These are phyloP conservation scores for Cenococcum geophilum DNA, from an alignment of 495 filamentous ascomycete genomes.

Conservation along the genomic window DNA sequence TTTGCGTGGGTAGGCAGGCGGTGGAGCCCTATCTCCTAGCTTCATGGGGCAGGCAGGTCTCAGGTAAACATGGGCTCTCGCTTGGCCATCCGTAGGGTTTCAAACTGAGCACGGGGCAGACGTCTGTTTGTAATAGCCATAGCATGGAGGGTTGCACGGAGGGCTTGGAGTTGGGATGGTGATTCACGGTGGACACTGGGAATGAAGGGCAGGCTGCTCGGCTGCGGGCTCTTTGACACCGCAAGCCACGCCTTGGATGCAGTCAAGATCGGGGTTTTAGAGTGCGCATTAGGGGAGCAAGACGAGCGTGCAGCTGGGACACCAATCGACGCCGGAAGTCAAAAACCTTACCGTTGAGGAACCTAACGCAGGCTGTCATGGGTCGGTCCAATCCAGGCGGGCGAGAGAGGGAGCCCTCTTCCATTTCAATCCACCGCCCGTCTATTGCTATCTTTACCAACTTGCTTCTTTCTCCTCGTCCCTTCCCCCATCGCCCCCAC, in stretches of 20 bases:
- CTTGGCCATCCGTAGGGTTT: not conserved
- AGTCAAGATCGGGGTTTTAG: not conserved
- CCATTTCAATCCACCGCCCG: not conserved
- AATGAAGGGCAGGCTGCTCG: not conserved
- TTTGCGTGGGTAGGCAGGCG: not conserved
- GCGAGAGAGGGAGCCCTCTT: not conserved
- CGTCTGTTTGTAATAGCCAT: not conserved
- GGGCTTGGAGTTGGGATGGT: not conserved
- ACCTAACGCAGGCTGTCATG: not conserved
- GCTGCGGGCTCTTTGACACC: not conserved
- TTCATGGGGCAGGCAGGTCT: constrained; percentile 1
- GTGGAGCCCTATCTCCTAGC: not conserved
- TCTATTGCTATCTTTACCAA: not conserved
- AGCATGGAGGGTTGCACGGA: not conserved
- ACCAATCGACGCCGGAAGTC: not conserved
- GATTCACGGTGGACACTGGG: not conserved
- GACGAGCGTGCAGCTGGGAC: not conserved
- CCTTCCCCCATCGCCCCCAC: constrained; percentile 3
- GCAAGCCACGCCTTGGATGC: not conserved
- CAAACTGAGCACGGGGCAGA: not conserved
- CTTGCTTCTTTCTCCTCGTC: not conserved
- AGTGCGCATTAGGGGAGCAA: not conserved
- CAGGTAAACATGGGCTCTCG: not conserved
- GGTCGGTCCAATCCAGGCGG: not conserved
- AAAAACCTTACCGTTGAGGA: not conserved